Base-by-base conservation (phyloP, 2,329 filamentous ascomycete species). In the Alternaria ventricosa region DNA sequence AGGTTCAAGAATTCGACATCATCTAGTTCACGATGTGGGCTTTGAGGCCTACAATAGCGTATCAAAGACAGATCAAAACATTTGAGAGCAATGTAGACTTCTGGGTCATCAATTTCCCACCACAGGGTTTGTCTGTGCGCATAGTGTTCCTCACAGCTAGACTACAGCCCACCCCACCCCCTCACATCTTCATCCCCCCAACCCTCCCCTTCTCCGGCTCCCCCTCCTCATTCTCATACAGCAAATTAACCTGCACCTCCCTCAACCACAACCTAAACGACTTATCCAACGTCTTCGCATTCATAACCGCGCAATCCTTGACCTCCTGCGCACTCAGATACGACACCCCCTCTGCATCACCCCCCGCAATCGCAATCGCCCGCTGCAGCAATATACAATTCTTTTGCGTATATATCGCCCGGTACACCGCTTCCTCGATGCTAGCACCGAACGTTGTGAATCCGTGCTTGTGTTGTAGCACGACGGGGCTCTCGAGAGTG, bases 381-480 rank as follows among this genome's bases (percentile, higher is more conserved):
- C 76, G 76, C 23, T 79, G 76, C 9, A 82, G 63, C 11, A 80
- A 59, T 5, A 78, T 75, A 41, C 72, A 76, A 25, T 77, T 78
- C 12, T 65, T 72, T 64, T 75, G 73, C n/a, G 78, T 80, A 54
- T 80, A 83, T 20, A 83, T 72, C 0, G 81, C 77, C 23, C 79
- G 74, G 60, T 79, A 82, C 4, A 84, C 79, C 6, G 79, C 80
- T 57, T 82, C 76, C 57, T 82, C 76, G n/a, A 84, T 75, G 6
- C 63, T 73, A 0, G 59, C 60, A 0, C 79, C 82, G 6, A 80
- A 70, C 30, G 75, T 77, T 1, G 82, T 82, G 50, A 84, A 83
- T 0, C 82, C 82, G 55, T 84, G 82, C 10, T 81, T 81, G 12
- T 81, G 78, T 76, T 82, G 82, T 54, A 80, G 58, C 4, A 80